phyloP scores from a whole-genome alignment of 2,329 filamentous ascomycete species.

The Ceratocystis lukuohia region DNA sequence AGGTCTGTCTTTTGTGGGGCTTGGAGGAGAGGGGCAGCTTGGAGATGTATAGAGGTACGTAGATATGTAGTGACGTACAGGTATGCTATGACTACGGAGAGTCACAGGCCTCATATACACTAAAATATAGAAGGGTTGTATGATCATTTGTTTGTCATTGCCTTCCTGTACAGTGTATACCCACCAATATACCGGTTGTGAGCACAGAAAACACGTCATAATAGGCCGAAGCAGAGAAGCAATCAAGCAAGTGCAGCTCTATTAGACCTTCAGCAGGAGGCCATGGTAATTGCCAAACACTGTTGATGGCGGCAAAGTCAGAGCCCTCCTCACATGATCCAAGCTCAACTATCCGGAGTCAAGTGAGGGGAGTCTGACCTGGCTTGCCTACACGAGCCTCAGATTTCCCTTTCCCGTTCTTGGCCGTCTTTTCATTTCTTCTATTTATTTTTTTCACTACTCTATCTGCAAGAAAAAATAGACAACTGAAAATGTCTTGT shows the following conservation, averaged over 20 bases:
- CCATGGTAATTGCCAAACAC: neutral
- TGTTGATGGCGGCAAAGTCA: neutral
- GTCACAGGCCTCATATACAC: no score
- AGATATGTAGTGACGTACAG: neutral
- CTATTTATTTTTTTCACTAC: neutral
- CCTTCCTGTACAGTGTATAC: no score
- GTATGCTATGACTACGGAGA: neutral
- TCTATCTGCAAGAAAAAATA: neutral
- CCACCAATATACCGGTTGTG: neutral
- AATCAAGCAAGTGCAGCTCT: no score
- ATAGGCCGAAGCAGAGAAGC: neutral
- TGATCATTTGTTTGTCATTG: no score
- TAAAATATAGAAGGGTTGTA: no score
- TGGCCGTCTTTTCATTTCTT: neutral
- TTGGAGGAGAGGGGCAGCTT: neutral
- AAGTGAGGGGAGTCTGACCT: neutral
- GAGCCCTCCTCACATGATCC: neutral
- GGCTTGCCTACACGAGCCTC: neutral
- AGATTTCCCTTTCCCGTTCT: no score
- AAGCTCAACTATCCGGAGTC: neutral
- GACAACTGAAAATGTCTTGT: no score
- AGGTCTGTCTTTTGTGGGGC: neutral
- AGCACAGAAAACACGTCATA: neutral
- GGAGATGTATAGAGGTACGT: neutral
- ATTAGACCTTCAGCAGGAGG: no score